phyloP scores from a whole-genome alignment of 352 stramenopile genomes.

The Globisporangium apiculatum region DNA sequence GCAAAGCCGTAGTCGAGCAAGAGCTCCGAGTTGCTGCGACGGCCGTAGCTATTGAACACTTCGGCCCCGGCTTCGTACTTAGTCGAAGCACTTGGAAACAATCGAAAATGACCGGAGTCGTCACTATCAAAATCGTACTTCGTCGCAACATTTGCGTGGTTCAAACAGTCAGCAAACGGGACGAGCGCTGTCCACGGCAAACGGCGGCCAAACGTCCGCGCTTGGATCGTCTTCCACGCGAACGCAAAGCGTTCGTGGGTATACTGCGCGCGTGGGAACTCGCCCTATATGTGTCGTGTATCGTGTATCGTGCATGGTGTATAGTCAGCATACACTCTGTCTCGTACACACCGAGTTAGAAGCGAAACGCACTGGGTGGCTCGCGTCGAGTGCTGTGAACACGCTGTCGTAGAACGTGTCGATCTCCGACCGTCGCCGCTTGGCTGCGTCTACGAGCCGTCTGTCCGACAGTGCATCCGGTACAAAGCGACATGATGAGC shows the following conservation, averaged over 20 bases:
- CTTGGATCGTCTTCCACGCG: constrained; percentile 87
- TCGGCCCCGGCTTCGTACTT: constrained; percentile 53
- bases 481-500: no score
- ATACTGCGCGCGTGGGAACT: constrained; percentile 47
- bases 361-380: constrained; percentile 29
- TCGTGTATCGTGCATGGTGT: not conserved
- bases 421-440: constrained; percentile 47
- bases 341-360: not conserved
- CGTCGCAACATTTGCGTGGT: constrained; percentile 87
- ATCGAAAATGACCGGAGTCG: constrained; percentile 47
- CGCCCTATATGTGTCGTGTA: constrained; percentile 11
- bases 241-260: constrained; percentile 69
- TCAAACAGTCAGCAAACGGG: constrained; percentile 90
- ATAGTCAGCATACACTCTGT: constrained; percentile 4
- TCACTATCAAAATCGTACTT: constrained; percentile 82
- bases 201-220: constrained; percentile 86
- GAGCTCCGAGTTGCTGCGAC: constrained; percentile 81
- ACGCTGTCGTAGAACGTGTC: constrained; percentile 48
- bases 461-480: constrained; percentile 7
- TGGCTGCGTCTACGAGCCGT: constrained; percentile 35
- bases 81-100: constrained; percentile 57
- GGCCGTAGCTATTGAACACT: constrained; percentile 91
- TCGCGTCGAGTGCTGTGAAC: constrained; percentile 32
- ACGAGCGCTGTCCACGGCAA: constrained; percentile 89
- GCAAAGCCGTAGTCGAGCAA: constrained; percentile 92